Evolutionary conservation across 2,329 filamentous ascomycete genomes (phyloP), one percentile per base, ranked within the genome.

Genomic region (Allantophomopsis lycopodina): DNA sequence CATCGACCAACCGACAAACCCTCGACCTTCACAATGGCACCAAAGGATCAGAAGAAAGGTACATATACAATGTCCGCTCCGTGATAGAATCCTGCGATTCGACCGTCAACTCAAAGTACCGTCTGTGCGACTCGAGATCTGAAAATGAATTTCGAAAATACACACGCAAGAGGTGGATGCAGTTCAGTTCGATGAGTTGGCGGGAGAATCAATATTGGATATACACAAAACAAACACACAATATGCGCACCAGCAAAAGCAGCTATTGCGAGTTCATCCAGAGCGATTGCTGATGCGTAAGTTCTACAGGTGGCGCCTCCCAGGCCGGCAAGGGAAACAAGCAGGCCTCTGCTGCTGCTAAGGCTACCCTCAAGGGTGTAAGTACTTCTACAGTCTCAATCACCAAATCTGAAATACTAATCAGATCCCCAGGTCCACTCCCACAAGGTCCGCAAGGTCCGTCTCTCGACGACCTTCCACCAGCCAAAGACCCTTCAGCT

Each of bases 321-420:
- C 65, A 65, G 57, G 66, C 64, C 56, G 59, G 69, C 54, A 77
- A 76, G 67, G 72, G 72, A 59, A 61, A 69, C 65, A 91, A 91
- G 76, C 80, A 94, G 78, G 91, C 91, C 69, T 82, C 79, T 60
- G 79, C 81, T 63, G 91, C 91, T 64, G 84, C 91, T 59, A 96
- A 98, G 78, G 84, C 91, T 65, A 83, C 87, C 61, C 81, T 96
- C 59, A 86, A 86, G 72, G 89, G 88, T 66, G 86, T 94, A 87
- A 73, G 85, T 81, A 50, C 28, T 44, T 31, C 14, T 30, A n/a
- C 39, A 7, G 55, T 55, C 55, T 58, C 57, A 62, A 58, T 58
- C 60, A 60, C 66, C 60, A 63, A 60, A 63, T 14, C 15, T 32
- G 17, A 20, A 31, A 32, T 15, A 43, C 37, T 43, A 23, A 13